Conservation (phyloP, 2,329 filamentous ascomycete species). For the Aureobasidium namibiae region DNA sequence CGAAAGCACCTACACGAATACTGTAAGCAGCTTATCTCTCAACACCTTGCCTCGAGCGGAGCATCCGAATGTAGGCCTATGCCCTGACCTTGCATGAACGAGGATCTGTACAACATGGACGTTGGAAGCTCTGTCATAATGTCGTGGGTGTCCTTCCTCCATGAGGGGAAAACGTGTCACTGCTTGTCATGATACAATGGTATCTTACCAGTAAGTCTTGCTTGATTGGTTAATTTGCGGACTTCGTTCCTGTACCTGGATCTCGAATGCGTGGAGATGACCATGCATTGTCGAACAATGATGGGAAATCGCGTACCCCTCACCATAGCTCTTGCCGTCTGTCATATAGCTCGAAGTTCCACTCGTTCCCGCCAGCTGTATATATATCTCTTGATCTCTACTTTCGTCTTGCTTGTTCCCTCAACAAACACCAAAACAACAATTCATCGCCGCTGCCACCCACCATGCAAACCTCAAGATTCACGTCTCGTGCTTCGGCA, state of each 20-base stretch:
- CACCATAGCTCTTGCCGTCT: background rate
- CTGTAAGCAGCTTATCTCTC: no score
- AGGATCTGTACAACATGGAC: background rate
- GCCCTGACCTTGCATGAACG: background rate
- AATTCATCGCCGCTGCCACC: background rate
- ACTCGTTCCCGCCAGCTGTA: background rate
- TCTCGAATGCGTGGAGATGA: background rate
- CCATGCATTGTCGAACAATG: background rate
- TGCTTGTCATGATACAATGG: background rate
- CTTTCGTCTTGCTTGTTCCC: background rate
- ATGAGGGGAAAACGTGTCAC: background rate
- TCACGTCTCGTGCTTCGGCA: background rate
- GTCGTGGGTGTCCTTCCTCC: background rate
- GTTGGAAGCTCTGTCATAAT: background rate
- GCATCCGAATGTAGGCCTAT: background rate
- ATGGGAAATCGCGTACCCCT: background rate
- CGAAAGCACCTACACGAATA: no score
- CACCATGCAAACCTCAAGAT: slow-evolving; percentile 2
- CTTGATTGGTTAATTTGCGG: background rate
- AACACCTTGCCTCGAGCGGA: background rate
- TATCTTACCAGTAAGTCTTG: background rate
- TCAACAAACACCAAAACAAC: background rate
- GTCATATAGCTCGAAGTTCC: background rate
- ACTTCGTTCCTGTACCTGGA: background rate
- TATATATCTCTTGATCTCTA: background rate